A percentile compares a stretch with the other conserved stretches of the same genome.
Conservation (phyloP, 345 rosid genomes). For the Streptanthus diversifolius region DNA sequence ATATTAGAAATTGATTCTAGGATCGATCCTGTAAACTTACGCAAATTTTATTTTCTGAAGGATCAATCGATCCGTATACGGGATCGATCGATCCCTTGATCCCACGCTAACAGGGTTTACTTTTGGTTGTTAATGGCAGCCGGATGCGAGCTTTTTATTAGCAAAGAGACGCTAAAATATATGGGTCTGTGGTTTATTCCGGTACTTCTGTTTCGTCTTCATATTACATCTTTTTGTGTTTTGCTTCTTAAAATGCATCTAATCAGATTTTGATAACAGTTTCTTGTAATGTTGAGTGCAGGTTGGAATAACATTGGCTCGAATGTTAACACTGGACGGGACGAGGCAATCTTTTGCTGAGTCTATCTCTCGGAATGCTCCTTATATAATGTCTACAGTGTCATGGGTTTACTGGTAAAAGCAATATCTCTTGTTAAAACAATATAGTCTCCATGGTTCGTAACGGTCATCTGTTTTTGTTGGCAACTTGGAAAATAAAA, state of each 20-base stretch:
- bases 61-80: no score
- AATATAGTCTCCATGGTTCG: neutral
- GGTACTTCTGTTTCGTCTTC: conserved; percentile 60
- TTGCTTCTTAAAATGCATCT: neutral
- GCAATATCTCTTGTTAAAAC: conserved; percentile 1
- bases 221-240: neutral
- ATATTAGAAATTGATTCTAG: no score
- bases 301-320: conserved; percentile 78
- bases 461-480: neutral
- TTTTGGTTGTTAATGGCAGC: conserved; percentile 97
- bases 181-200: conserved; percentile 75
- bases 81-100: no score
- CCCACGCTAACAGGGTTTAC: no score
- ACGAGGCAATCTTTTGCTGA: conserved; percentile 71
- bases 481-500: conserved; percentile 9
- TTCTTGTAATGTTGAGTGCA: conserved; percentile 19
- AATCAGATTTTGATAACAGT: neutral
- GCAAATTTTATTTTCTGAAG: no score
- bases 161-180: conserved; percentile 91
- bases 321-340: conserved; percentile 73
- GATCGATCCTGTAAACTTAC: no score
- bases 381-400: conserved; percentile 62
- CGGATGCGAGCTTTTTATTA: conserved; percentile 76
- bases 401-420: conserved; percentile 87
- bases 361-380: conserved; percentile 62